These are phyloP conservation scores for Anisogramma anomala DNA, from an alignment of 2,329 filamentous ascomycete genomes.

Conservation along the genomic window DNA sequence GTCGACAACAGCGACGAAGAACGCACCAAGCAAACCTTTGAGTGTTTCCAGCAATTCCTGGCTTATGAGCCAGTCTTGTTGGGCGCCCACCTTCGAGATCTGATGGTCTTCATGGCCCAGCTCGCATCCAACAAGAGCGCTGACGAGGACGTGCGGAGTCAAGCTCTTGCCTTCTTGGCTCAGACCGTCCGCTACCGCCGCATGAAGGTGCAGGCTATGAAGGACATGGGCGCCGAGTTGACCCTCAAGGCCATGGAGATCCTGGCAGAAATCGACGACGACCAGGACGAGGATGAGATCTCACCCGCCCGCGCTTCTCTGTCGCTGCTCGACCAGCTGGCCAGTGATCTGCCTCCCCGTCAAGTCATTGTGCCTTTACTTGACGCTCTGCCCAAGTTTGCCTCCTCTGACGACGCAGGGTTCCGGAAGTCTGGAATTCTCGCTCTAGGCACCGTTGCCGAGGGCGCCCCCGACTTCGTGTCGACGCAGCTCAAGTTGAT, in stretches of 20 bases:
- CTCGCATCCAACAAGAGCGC: conserved; percentile 64
- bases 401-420: conserved; percentile 60
- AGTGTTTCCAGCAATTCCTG: conserved; percentile 92
- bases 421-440: conserved; percentile 85
- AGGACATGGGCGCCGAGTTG: conserved; percentile 70
- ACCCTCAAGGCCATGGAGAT: conserved; percentile 83
- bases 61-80: conserved; percentile 79
- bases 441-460: conserved; percentile 84
- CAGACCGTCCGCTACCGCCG: conserved; percentile 86
- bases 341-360: conserved; percentile 77
- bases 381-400: conserved; percentile 73
- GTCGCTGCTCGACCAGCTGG: conserved; percentile 77
- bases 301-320: conserved; percentile 78
- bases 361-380: conserved; percentile 91
- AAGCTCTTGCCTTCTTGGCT: conserved; percentile 88
- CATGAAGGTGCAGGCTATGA: conserved; percentile 87
- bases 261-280: conserved; percentile 74
- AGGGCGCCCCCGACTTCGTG: conserved; percentile 95
- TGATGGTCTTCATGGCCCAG: conserved; percentile 89
- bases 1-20: conserved; percentile 76
- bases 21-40: conserved; percentile 79
- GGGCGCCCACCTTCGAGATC: conserved; percentile 74
- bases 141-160: conserved; percentile 75
- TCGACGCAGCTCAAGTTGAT: conserved; percentile 81
- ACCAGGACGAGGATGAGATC: conserved; percentile 71